Conservation (phyloP, 331 rosid genomes). For the Malus hybrid region DNA sequence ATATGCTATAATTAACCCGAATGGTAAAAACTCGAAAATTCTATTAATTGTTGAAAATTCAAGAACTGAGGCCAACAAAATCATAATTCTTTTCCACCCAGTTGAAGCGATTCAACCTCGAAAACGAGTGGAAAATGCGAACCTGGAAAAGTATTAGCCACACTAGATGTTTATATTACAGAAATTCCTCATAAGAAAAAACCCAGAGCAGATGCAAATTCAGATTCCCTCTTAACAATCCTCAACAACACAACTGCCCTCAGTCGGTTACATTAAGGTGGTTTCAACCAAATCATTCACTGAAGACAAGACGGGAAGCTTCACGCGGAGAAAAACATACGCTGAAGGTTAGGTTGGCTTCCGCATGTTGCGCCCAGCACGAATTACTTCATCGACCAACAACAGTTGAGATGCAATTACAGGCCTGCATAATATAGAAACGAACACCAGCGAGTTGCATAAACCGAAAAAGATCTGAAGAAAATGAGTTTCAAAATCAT, state of each 20-base stretch:
- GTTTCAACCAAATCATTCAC: conserved; percentile 9
- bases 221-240: not conserved
- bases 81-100: not conserved
- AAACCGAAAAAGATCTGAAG: not conserved
- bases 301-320: not conserved
- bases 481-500: not conserved
- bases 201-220: not conserved
- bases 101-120: not conserved
- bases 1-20: no score
- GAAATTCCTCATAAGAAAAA: not conserved
- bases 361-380: conserved; percentile 95
- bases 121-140: not conserved
- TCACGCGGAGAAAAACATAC: not conserved
- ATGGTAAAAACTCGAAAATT: not conserved
- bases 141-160: not conserved
- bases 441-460: not conserved
- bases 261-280: not conserved
- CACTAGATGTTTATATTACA: not conserved
- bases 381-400: conserved; percentile 93
- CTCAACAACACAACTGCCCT: not conserved
- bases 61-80: not conserved
- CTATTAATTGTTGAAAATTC: not conserved
- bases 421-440: conserved; percentile 50
- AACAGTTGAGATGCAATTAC: conserved; percentile 87
- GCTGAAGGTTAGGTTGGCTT: conserved; percentile 53